Base-by-base conservation (phyloP, 2,329 filamentous ascomycete species). In the Dissoconium aciculare region DNA sequence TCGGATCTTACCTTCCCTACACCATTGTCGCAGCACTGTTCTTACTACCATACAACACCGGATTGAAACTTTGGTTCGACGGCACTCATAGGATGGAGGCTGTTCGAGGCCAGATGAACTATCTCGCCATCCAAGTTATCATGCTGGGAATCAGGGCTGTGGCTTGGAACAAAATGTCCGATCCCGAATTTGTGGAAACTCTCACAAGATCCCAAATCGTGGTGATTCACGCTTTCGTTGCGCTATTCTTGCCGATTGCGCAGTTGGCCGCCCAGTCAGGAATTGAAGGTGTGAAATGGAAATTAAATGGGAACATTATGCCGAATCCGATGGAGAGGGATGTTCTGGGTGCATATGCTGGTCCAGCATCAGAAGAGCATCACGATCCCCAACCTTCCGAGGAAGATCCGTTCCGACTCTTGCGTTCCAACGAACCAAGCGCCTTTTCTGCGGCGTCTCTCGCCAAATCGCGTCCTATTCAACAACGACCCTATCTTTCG, bases 91-190 rank as follows among this genome's bases (percentile, higher is more conserved):
- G 48, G 26, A 41, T 44, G 15, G 45, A 49, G 27, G 36, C 38
- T 15, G 35, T 49, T 6, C 29, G 36, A 5, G 50, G 49, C 11
- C 64, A 80, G 9, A 58, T 61, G 3, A 64, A 70, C 30, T 78
- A 78, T 64, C 80, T 81, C 47, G 63, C 62, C 1, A 67, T 76
- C 37, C 78, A 84, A 45, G 48, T 64, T 2, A 49, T 77, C 17
- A 62, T 74, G 13, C 47, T 81, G 8, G 47, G 64, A 4, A 54
- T 74, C 8, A 66, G 78, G 21, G 52, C 64, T 25, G 44, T 65
- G 8, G 52, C 49, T 10, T 51, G 38, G 35, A 52, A 45, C 34
- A 49, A 45, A 15, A 43, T 57, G 27, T 45, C 44, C 4, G 27
- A 50, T 26, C 34, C 38, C 3, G 23, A 30, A 0, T 23, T 29